phyloP scores from a whole-genome alignment of 208 protist genomes.

The Vickermania ingenoplastis region DNA sequence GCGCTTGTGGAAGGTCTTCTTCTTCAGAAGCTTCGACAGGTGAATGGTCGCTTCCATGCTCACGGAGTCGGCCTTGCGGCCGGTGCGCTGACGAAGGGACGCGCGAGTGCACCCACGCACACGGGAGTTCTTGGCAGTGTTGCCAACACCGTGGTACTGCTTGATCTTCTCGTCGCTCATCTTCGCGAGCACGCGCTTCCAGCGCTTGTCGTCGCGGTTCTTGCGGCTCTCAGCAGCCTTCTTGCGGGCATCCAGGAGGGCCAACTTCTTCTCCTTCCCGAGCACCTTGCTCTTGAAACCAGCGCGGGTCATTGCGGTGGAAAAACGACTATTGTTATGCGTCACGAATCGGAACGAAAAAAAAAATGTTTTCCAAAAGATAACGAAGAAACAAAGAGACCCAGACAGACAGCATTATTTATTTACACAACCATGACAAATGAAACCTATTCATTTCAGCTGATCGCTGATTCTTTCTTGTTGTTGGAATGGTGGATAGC shows the following conservation, averaged over 20 bases:
- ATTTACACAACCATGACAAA: no score
- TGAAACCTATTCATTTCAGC: no score
- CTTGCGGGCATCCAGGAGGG: conserved; percentile 64
- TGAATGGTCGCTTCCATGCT: conserved; percentile 96
- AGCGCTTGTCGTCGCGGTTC: conserved; percentile 79
- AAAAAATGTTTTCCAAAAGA: conserved; percentile 4
- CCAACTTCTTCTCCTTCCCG: conserved; percentile 77
- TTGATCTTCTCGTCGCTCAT: conserved; percentile 81
- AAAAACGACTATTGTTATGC: conserved; percentile 12
- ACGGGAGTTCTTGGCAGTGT: conserved; percentile 79
- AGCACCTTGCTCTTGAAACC: conserved; percentile 72
- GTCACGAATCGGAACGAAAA: conserved; percentile 1
- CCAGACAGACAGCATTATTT: conserved; percentile 2
- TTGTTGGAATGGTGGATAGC: no score
- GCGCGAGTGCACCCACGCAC: conserved; percentile 73
- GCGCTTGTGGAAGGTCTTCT: conserved; percentile 95
- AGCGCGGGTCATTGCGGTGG: conserved; percentile 49
- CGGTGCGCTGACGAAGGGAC: conserved; percentile 72
- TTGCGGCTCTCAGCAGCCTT: conserved; percentile 62
- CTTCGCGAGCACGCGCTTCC: conserved; percentile 82
- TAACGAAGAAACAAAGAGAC: conserved; percentile 8
- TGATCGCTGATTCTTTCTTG: no score
- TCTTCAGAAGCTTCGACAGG: conserved; percentile 95
- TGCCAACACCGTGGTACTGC: conserved; percentile 80
- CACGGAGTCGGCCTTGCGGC: conserved; percentile 82